Percentiles rank a stretch among this genome's conserved stretches.
phyloP scores from a whole-genome alignment of 2,329 filamentous ascomycete species.

The Colletotrichum theobromicola region DNA sequence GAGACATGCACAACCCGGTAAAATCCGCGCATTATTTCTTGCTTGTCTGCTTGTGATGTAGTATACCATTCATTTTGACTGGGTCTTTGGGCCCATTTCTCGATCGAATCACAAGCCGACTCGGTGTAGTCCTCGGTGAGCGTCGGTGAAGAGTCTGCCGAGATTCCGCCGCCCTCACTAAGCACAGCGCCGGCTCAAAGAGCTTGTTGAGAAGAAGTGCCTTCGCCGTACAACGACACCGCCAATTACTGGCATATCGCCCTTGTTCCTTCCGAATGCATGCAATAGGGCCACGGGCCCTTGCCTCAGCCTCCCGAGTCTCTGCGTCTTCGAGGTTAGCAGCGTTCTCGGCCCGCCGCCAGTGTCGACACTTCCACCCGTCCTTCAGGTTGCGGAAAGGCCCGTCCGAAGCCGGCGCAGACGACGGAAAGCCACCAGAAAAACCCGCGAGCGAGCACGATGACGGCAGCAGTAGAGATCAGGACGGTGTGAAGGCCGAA shows the following conservation, averaged over 20 bases:
- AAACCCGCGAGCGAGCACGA: slow-evolving; percentile 21
- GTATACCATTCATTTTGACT: not conserved
- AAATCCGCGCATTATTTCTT: not conserved
- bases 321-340: slow-evolving; percentile 10
- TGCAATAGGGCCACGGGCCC: slow-evolving; percentile 27
- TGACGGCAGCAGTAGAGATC: not conserved
- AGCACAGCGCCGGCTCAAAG: slow-evolving; percentile 7
- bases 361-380: slow-evolving; percentile 22
- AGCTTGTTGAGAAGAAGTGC: not conserved
- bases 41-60: not conserved
- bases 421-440: slow-evolving; percentile 19
- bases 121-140: slow-evolving; percentile 14
- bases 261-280: slow-evolving; percentile 28
- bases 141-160: slow-evolving; percentile 19
- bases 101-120: not conserved
- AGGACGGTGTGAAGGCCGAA: slow-evolving; percentile 1
- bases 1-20: not conserved
- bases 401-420: slow-evolving; percentile 16
- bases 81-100: not conserved
- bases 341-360: slow-evolving; percentile 11
- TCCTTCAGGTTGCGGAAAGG: slow-evolving; percentile 17
- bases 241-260: slow-evolving; percentile 21
- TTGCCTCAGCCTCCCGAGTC: slow-evolving; percentile 23
- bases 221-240: slow-evolving; percentile 10
- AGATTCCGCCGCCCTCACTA: slow-evolving; percentile 21